A percentile compares a stretch with the other conserved stretches of the same genome.
Evolutionary conservation across 768 basidiomycete species (phyloP).

Genomic region (Tulasnella calospora): DNA sequence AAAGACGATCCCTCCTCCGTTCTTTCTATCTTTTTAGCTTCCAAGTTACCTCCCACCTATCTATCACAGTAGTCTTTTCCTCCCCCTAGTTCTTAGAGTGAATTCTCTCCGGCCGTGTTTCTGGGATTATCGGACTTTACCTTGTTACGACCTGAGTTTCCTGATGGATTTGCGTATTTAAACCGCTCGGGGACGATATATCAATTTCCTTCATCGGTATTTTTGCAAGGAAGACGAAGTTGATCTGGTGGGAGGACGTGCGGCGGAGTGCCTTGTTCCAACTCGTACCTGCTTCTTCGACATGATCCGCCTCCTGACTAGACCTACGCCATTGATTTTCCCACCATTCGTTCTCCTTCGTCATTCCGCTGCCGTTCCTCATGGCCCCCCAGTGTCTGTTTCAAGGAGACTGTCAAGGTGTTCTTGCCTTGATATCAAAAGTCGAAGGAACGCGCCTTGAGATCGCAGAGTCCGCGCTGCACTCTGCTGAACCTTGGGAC

Average conservation of each 20-base stretch:
- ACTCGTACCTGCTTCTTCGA: not conserved
- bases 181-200: not conserved
- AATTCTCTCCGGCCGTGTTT: not conserved
- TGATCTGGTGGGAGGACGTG: too few relatives aligned
- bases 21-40: not conserved
- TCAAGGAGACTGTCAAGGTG: not conserved
- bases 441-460: not conserved
- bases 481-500: not conserved
- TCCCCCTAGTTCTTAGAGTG: conserved; percentile 5
- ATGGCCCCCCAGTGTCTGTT: not conserved
- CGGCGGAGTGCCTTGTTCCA: not conserved
- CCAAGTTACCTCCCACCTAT: not conserved
- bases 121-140: not conserved
- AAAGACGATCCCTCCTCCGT: not conserved
- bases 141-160: not conserved
- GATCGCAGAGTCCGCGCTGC: not conserved
- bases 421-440: not conserved
- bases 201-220: not conserved
- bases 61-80: not conserved
- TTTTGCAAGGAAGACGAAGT: too few relatives aligned
- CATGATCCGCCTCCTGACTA: too few relatives aligned
- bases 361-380: not conserved
- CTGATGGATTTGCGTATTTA: conserved; percentile 3
- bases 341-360: not conserved
- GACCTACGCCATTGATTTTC: not conserved